Conservation (phyloP, 225 moss, liverwort and hornwort species). For the Physcomitrellopsis africana region DNA sequence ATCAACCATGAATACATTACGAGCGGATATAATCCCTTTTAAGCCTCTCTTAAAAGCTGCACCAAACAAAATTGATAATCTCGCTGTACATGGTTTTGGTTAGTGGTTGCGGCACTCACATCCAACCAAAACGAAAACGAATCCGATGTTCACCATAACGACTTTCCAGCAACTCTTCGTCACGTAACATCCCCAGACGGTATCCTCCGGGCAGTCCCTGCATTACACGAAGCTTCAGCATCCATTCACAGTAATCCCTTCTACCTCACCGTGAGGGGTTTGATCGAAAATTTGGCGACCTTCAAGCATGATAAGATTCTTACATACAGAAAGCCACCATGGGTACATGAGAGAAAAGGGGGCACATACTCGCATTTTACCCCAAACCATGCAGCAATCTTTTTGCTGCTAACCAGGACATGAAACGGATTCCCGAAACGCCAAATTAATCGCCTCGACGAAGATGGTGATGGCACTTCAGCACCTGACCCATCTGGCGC, state of each 20-base stretch:
- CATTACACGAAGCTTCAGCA: background rate
- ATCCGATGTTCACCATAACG: slow-evolving; percentile 36
- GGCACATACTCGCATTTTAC: slow-evolving; percentile 33
- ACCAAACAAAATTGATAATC: background rate
- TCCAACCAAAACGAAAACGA: slow-evolving; percentile 30
- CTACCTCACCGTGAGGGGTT: background rate
- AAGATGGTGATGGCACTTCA: no score
- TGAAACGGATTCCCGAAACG: slow-evolving; percentile 5
- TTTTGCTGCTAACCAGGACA: slow-evolving; percentile 25
- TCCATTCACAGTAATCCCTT: background rate
- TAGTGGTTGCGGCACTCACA: background rate
- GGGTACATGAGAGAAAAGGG: rapidly evolving
- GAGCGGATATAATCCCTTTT: rapidly evolving
- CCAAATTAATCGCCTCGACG: no score
- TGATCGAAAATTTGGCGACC: background rate
- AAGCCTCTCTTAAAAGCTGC: no score
- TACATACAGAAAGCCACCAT: background rate
- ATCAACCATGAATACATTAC: background rate
- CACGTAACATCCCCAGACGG: slow-evolving; percentile 43
- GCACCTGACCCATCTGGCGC: no score
- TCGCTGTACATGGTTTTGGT: no score
- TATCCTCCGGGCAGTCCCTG: slow-evolving; percentile 23
- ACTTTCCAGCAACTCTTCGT: slow-evolving; percentile 52
- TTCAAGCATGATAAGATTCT: background rate
- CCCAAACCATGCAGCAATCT: slow-evolving; percentile 41